Conservation (phyloP, 164 flowering plant genomes). For the Tinospora cordifolia region DNA sequence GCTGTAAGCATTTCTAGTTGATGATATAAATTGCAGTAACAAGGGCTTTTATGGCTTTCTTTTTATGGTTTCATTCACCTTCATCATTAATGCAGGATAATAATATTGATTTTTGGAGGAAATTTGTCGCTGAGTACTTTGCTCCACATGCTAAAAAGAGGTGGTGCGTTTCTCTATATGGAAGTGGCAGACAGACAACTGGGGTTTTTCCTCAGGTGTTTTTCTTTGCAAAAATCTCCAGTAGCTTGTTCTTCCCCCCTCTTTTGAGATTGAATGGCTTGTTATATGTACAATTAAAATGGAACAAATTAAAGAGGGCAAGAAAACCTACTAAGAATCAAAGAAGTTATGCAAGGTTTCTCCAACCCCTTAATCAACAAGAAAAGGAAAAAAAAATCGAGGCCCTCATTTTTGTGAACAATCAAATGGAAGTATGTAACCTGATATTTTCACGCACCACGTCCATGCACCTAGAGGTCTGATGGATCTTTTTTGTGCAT, state of each 20-base stretch:
- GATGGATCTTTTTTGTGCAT: background rate
- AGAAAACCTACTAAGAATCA: no score
- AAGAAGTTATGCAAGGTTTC: no score
- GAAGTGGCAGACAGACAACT: slow-evolving; percentile 88
- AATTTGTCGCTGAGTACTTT: slow-evolving; percentile 87
- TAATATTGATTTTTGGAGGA: slow-evolving; percentile 94
- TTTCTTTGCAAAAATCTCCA: slow-evolving; percentile 6
- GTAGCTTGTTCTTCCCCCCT: background rate
- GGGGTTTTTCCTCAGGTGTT: slow-evolving; percentile 98
- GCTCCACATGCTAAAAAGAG: slow-evolving; percentile 95
- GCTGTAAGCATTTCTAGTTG: slow-evolving; percentile 38
- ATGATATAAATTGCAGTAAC: background rate
- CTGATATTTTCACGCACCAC: no score
- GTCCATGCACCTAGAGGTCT: no score
- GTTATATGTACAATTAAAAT: no score
- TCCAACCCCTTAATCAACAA: no score
- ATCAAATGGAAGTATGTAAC: no score
- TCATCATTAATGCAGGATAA: slow-evolving; percentile 56
- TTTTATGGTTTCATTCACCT: slow-evolving; percentile 5
- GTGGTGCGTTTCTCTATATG: slow-evolving; percentile 99
- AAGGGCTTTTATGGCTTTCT: background rate
- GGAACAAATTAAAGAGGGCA: no score
- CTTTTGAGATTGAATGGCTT: no score
- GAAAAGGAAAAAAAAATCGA: no score
- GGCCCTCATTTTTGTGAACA: no score